Evolutionary conservation across 2,329 filamentous ascomycete genomes (phyloP).

Genomic region (Dichotomopilus funicola): DNA sequence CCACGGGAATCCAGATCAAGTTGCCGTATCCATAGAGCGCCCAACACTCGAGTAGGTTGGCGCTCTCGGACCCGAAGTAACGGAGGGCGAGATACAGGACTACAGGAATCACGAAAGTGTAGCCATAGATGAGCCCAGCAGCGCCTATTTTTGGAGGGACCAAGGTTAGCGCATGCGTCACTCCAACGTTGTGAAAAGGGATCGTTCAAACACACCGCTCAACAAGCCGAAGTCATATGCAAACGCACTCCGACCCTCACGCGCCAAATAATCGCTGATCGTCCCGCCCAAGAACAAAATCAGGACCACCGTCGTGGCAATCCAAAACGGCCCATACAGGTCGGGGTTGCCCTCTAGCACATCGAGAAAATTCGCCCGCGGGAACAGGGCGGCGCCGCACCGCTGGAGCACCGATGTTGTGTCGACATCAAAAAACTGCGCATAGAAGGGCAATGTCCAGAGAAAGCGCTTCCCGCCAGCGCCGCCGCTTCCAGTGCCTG

Average conservation of each 20-base stretch:
- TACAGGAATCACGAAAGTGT: slow-evolving; percentile 81
- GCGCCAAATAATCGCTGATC: slow-evolving; percentile 81
- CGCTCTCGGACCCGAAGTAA: slow-evolving; percentile 92
- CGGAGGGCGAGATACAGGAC: slow-evolving; percentile 80
- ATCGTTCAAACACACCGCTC: slow-evolving; percentile 53
- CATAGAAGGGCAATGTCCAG: slow-evolving; percentile 89
- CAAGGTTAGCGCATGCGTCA: not conserved
- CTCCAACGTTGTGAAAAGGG: not conserved
- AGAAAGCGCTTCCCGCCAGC: slow-evolving; percentile 66
- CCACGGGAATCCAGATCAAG: slow-evolving; percentile 93
- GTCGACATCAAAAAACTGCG: slow-evolving; percentile 98
- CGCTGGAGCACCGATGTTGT: slow-evolving; percentile 81
- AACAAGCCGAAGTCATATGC: slow-evolving; percentile 86
- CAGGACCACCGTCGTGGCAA: slow-evolving; percentile 92
- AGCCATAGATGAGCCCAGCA: slow-evolving; percentile 90
- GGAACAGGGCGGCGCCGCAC: slow-evolving; percentile 83
- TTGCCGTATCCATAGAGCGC: slow-evolving; percentile 95
- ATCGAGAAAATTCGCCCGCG: slow-evolving; percentile 90
- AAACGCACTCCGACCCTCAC: slow-evolving; percentile 63
- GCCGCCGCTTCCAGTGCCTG: not conserved
- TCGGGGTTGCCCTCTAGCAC: slow-evolving; percentile 96
- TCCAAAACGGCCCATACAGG: slow-evolving; percentile 96
- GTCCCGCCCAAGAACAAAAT: slow-evolving; percentile 94
- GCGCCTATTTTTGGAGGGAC: slow-evolving; percentile 47
- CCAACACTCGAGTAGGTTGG: slow-evolving; percentile 92